These are phyloP conservation scores for Boletus rubroflammeus DNA, from an alignment of 768 basidiomycete species.

Conservation along the genomic window DNA sequence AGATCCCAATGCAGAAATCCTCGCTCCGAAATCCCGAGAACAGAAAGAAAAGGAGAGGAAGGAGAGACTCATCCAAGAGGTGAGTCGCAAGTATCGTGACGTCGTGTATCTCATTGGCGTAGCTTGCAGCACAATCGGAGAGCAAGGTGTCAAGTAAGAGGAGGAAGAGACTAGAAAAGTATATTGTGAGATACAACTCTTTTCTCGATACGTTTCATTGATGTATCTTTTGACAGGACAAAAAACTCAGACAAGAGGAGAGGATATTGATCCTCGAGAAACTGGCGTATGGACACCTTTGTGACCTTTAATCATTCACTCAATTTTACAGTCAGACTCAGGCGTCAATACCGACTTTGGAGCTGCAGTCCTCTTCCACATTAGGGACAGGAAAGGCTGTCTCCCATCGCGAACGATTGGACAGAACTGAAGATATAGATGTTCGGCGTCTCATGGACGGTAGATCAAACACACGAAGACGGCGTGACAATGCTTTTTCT, in stretches of 20 bases:
- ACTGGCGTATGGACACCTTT: slow-evolving; percentile 55
- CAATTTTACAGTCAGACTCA: slow-evolving; percentile 63
- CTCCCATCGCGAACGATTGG: slow-evolving; percentile 59
- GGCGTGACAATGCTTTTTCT: slow-evolving; percentile 32
- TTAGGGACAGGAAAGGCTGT: slow-evolving; percentile 70
- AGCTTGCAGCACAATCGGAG: slow-evolving; percentile 47
- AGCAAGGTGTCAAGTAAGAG: slow-evolving; percentile 81
- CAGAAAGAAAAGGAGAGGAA: slow-evolving; percentile 58
- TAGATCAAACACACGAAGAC: slow-evolving; percentile 46
- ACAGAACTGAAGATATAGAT: slow-evolving; percentile 57
- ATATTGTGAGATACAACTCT: slow-evolving; percentile 58
- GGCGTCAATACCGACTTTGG: slow-evolving; percentile 55
- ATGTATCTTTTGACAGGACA: slow-evolving; percentile 51
- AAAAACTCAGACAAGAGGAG: slow-evolving; percentile 90
- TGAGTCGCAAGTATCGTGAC: slow-evolving; percentile 26
- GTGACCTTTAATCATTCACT: slow-evolving; percentile 2
- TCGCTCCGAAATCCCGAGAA: slow-evolving; percentile 56
- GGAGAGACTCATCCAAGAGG: slow-evolving; percentile 61
- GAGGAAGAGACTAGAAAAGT: slow-evolving; percentile 86
- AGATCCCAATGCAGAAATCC: slow-evolving; percentile 58
- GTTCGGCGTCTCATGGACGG: slow-evolving; percentile 52
- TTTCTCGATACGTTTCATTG: neutral
- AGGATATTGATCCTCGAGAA: slow-evolving; percentile 73
- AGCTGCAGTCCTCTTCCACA: slow-evolving; percentile 76
- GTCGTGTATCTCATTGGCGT: slow-evolving; percentile 2